These are phyloP conservation scores for Paecilomyces sp. DNA, from an alignment of 2,329 filamentous ascomycete genomes.

Conservation along the genomic window DNA sequence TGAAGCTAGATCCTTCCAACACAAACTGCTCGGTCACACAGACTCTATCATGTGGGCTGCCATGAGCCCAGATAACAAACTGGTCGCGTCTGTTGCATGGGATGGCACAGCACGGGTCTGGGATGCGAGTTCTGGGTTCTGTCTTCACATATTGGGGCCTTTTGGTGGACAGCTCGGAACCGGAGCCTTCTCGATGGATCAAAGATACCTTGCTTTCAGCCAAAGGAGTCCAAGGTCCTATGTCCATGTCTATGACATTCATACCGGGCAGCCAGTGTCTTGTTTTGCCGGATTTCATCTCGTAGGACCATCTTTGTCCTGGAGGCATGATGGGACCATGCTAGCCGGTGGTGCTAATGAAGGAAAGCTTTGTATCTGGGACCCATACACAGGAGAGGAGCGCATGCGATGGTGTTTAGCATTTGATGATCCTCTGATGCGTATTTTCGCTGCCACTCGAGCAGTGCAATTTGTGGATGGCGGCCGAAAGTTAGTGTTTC, in stretches of 20 bases:
- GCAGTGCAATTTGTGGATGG: neutral
- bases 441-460: slow-evolving; percentile 1
- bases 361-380: slow-evolving; percentile 2
- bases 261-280: neutral
- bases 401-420: slow-evolving; percentile 3
- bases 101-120: slow-evolving; percentile 6
- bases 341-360: neutral
- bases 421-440: slow-evolving; percentile 1
- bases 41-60: slow-evolving; percentile 5
- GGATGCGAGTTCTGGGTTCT: slow-evolving; percentile 3
- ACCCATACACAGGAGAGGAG: slow-evolving; percentile 5
- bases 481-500: too few species aligned
- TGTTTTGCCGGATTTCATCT: neutral
- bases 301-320: slow-evolving; percentile 1
- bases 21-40: slow-evolving; percentile 6
- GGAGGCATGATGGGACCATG: slow-evolving; percentile 6
- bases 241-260: slow-evolving; percentile 4
- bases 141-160: slow-evolving; percentile 4
- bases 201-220: slow-evolving; percentile 4
- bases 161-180: slow-evolving; percentile 2
- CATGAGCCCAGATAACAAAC: slow-evolving; percentile 4
- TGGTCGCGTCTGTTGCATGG: slow-evolving; percentile 5
- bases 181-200: slow-evolving; percentile 7
- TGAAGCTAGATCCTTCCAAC: slow-evolving; percentile 1
- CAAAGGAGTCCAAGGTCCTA: slow-evolving; percentile 3